These are phyloP conservation scores for Alternaria infectoria DNA, from an alignment of 2,329 filamentous ascomycete species.

Conservation along the genomic window DNA sequence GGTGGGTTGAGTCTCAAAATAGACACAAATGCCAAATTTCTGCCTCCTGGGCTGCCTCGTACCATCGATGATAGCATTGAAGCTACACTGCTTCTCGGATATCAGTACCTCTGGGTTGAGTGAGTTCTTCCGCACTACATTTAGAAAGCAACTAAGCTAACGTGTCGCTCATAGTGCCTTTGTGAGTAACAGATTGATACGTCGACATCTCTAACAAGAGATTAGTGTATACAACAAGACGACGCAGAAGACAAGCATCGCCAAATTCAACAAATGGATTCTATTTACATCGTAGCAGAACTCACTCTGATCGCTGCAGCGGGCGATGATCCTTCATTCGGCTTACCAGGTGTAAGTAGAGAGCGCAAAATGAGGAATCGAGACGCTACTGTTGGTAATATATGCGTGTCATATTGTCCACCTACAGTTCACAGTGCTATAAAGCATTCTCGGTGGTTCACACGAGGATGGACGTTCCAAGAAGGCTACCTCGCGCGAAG, in stretches of 20 bases:
- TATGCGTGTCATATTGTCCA: neutral
- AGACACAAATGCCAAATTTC: accelerated
- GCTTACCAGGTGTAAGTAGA: neutral
- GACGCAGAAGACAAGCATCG: accelerated
- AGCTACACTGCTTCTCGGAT: neutral
- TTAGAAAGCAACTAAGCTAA: neutral
- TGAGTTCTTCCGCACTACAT: accelerated
- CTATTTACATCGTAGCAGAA: neutral
- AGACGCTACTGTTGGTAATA: neutral
- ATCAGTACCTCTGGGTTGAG: neutral
- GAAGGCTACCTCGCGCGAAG: neutral
- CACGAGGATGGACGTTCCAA: neutral
- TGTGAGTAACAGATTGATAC: neutral
- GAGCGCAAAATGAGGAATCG: neutral
- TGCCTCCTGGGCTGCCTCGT: neutral
- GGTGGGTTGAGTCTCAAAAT: accelerated
- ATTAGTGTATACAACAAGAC: neutral
- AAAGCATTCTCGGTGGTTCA: neutral
- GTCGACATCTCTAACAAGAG: accelerated
- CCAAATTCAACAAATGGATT: neutral
- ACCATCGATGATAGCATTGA: neutral
- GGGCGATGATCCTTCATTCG: neutral
- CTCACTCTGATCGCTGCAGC: neutral
- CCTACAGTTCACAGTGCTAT: accelerated
- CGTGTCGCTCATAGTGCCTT: neutral